A percentile compares a stretch with the other conserved stretches of the same genome.
Evolutionary conservation across 768 basidiomycete genomes (phyloP).

Genomic region (Russula virescens): DNA sequence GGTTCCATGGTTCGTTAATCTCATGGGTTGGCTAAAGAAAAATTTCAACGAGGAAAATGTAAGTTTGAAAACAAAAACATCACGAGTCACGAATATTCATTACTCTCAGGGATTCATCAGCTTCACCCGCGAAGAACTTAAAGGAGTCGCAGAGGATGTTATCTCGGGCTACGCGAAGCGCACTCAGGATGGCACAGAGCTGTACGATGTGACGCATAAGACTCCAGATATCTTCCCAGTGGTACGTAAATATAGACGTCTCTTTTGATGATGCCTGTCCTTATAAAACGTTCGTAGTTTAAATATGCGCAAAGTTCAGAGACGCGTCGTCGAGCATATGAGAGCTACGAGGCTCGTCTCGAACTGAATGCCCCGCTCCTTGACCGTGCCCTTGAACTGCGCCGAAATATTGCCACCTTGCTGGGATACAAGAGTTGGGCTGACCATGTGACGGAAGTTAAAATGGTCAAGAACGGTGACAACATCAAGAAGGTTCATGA

Average conservation of each 20-base stretch:
- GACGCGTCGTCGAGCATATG: slow-evolving; percentile 60
- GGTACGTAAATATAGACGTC: slow-evolving; percentile 39
- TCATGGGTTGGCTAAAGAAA: slow-evolving; percentile 42
- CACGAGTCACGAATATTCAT: not conserved
- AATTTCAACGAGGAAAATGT: slow-evolving; percentile 89
- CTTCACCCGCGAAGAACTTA: slow-evolving; percentile 68
- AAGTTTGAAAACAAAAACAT: slow-evolving; percentile 17
- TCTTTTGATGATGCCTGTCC: not conserved
- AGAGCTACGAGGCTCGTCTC: slow-evolving; percentile 65
- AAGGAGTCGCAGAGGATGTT: slow-evolving; percentile 76
- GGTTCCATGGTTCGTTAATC: not conserved
- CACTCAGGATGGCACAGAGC: slow-evolving; percentile 48
- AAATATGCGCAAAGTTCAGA: slow-evolving; percentile 70
- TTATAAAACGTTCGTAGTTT: slow-evolving; percentile 41
- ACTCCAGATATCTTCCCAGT: slow-evolving; percentile 78
- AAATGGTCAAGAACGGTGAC: slow-evolving; percentile 74
- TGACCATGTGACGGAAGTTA: slow-evolving; percentile 76
- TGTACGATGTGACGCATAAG: slow-evolving; percentile 74
- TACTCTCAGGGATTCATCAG: slow-evolving; percentile 46
- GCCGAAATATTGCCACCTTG: slow-evolving; percentile 60
- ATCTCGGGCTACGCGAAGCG: slow-evolving; percentile 70
- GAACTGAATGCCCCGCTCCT: slow-evolving; percentile 66
- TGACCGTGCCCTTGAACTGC: slow-evolving; percentile 59
- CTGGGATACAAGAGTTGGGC: slow-evolving; percentile 78
- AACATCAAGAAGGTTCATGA: slow-evolving; percentile 50